A percentile compares a stretch with the other conserved stretches of the same genome.
phyloP scores from a whole-genome alignment of 2,329 filamentous ascomycete genomes.

The Aspergillus clavatus region DNA sequence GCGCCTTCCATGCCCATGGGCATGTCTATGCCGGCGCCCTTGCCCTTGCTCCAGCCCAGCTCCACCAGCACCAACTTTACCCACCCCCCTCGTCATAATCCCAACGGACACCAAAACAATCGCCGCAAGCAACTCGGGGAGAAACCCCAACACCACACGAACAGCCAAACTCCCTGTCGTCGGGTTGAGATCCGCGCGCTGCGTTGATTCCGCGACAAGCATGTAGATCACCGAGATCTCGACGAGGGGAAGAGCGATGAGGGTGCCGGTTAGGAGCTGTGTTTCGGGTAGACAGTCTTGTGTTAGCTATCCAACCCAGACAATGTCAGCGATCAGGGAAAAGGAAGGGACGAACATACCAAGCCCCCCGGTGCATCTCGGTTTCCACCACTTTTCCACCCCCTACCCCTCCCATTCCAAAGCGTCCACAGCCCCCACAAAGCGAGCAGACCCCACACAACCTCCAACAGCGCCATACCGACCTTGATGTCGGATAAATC shows the following conservation, averaged over 20 bases:
- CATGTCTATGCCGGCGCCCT: background rate
- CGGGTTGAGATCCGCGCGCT: constrained; percentile 3
- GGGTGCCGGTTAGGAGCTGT: background rate
- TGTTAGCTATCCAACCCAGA: background rate
- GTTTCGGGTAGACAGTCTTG: background rate
- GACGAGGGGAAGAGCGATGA: constrained; percentile 3
- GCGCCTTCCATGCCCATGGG: background rate
- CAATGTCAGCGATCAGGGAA: background rate
- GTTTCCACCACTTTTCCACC: background rate
- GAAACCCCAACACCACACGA: constrained; percentile 4
- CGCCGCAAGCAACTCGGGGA: background rate
- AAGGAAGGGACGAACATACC: background rate
- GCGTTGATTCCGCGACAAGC: constrained; percentile 2
- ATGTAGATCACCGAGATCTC: constrained; percentile 1
- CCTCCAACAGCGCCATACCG: constrained; percentile 2
- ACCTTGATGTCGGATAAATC: constrained; percentile 1
- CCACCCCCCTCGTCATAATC: background rate
- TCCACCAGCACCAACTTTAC: background rate
- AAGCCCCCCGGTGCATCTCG: background rate
- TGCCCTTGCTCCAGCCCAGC: background rate
- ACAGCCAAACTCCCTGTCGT: constrained; percentile 2
- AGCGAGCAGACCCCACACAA: constrained; percentile 1
- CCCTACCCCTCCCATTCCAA: background rate
- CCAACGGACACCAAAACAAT: background rate
- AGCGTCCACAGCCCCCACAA: background rate